Evolutionary conservation across 305 asterid species (phyloP).

Genomic region (Fraxinus platypoda): DNA sequence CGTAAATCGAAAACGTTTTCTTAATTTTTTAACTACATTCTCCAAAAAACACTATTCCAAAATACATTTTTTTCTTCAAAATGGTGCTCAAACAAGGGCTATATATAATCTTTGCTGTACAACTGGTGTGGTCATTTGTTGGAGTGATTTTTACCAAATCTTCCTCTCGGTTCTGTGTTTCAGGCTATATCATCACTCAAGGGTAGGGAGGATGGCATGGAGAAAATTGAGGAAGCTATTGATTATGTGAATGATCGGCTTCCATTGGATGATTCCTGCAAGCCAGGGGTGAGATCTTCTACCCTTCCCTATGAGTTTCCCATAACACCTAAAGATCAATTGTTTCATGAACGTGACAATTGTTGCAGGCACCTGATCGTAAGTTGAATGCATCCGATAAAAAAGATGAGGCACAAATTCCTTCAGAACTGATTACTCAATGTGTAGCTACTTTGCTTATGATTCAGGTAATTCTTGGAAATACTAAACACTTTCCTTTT

Average conservation of each 20-base stretch:
- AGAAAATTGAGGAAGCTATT: constrained; percentile 80
- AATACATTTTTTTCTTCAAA: background rate
- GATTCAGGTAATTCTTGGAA: constrained; percentile 71
- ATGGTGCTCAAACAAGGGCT: background rate
- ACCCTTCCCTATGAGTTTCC: constrained; percentile 18
- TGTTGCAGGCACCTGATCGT: constrained; percentile 53
- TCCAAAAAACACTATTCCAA: background rate
- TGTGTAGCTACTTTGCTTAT: constrained; percentile 85
- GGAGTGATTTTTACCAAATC: background rate
- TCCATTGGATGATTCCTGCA: constrained; percentile 53
- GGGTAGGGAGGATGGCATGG: constrained; percentile 44
- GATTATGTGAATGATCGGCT: constrained; percentile 76
- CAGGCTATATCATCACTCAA: constrained; percentile 74
- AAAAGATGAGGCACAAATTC: constrained; percentile 54
- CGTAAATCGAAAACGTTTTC: background rate
- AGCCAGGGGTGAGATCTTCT: constrained; percentile 45
- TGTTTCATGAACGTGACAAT: constrained; percentile 19
- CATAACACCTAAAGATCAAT: constrained; percentile 10
- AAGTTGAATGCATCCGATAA: constrained; percentile 39
- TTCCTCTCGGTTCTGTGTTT: constrained; percentile 18
- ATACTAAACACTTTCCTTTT: background rate
- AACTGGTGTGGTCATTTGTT: background rate
- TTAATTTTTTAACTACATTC: background rate
- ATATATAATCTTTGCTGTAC: background rate
- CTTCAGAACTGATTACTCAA: constrained; percentile 74